These are phyloP conservation scores for Balansia obtecta DNA, from an alignment of 2,329 filamentous ascomycete species.

Conservation along the genomic window DNA sequence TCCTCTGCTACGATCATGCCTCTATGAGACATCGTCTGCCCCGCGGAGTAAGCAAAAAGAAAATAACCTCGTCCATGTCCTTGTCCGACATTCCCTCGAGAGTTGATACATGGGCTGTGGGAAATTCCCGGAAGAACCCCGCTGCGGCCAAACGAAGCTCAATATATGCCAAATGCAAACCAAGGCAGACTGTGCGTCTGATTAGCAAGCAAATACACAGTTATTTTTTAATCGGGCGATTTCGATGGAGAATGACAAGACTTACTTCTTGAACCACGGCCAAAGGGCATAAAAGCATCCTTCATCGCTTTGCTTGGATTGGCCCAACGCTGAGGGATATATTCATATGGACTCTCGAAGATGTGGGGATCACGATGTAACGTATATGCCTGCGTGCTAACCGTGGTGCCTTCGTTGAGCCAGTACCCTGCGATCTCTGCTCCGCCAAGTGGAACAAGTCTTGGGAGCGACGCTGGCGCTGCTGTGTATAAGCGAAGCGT, in stretches of 20 bases:
- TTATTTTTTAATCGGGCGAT: not conserved
- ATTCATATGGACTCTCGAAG: slow-evolving; percentile 25
- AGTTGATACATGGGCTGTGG: slow-evolving; percentile 18
- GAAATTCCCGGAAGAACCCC: slow-evolving; percentile 37
- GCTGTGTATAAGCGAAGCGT: slow-evolving; percentile 30
- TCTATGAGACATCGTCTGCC: slow-evolving; percentile 20
- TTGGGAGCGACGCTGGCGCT: slow-evolving; percentile 26
- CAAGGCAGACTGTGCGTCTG: slow-evolving; percentile 32
- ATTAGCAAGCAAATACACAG: not conserved
- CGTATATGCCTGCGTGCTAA: slow-evolving; percentile 32
- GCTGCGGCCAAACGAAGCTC: slow-evolving; percentile 40
- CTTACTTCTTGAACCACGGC: slow-evolving; percentile 34
- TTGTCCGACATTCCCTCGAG: slow-evolving; percentile 21
- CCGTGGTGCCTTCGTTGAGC: slow-evolving; percentile 25
- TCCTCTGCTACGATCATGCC: not conserved
- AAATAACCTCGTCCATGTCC: slow-evolving; percentile 22
- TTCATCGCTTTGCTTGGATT: slow-evolving; percentile 27
- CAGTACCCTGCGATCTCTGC: slow-evolving; percentile 24
- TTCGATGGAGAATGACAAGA: not conserved
- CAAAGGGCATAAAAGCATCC: slow-evolving; percentile 38
- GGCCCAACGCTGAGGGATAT: slow-evolving; percentile 10
- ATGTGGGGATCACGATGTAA: slow-evolving; percentile 30
- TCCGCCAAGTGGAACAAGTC: slow-evolving; percentile 27
- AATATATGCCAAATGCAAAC: slow-evolving; percentile 42
- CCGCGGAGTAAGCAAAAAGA: slow-evolving; percentile 21